A percentile compares a stretch with the other conserved stretches of the same genome.
Conservation (phyloP, 306 rosid species). For the Sechiopsis laciniata region DNA sequence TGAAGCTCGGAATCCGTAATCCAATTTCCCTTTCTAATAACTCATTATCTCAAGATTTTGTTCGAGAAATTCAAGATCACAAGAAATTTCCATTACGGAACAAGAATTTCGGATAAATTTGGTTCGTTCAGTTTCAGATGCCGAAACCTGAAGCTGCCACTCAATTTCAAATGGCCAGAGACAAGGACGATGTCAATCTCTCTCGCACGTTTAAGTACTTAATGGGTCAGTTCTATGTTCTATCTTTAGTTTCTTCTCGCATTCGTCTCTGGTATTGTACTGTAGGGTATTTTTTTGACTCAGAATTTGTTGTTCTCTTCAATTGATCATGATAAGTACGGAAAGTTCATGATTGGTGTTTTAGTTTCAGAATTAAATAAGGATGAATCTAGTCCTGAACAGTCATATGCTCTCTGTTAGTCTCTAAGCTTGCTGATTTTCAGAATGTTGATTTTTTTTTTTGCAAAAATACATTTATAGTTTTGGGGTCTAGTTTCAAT, state of each 20-base stretch:
- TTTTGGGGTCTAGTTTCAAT: too few relatives aligned
- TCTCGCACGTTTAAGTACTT: conserved; percentile 85
- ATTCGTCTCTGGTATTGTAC: neutral
- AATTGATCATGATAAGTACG: neutral
- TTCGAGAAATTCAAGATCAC: neutral
- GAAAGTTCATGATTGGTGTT: neutral
- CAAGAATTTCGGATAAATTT: neutral
- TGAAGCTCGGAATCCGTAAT: neutral
- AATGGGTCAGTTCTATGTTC: conserved; percentile 41
- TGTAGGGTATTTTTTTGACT: neutral
- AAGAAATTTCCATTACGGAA: neutral
- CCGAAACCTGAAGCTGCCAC: conserved; percentile 26
- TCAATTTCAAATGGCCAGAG: conserved; percentile 22
- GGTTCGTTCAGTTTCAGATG: conserved; percentile 24
- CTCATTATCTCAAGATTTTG: neutral
- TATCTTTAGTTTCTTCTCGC: neutral
- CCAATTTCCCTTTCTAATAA: neutral
- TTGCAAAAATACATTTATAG: too few relatives aligned
- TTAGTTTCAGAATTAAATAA: neutral
- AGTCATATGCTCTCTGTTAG: neutral
- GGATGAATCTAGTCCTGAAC: neutral
- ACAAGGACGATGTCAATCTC: conserved; percentile 41
- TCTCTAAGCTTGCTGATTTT: conserved; percentile 3
- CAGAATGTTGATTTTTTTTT: too few relatives aligned
- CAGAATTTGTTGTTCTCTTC: neutral